Evolutionary conservation across 1,284 basidiomycete genomes (phyloP).

Genomic region (Pascua guehoae): DNA sequence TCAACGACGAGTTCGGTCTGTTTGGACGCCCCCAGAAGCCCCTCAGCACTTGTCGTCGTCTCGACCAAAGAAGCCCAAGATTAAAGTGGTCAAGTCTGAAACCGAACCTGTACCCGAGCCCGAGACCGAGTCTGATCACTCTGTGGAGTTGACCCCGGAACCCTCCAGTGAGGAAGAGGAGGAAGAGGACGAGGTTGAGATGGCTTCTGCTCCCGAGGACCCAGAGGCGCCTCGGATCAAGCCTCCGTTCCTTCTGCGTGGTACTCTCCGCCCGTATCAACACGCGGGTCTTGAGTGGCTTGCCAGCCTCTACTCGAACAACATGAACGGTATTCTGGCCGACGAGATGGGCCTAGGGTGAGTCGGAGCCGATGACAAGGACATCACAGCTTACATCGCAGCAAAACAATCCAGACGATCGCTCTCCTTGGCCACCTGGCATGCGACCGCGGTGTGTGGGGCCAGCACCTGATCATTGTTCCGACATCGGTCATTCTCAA

Average conservation of each 20-base stretch:
- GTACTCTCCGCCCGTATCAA: constrained; percentile 87
- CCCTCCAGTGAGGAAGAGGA: constrained; percentile 13
- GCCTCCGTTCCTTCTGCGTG: constrained; percentile 78
- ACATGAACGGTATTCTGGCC: constrained; percentile 76
- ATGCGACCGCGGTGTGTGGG: constrained; percentile 93
- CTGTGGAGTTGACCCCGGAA: constrained; percentile 8
- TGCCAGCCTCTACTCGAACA: constrained; percentile 77
- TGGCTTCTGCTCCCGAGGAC: constrained; percentile 45
- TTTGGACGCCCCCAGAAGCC: constrained; percentile 38
- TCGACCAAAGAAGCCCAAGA: constrained; percentile 24
- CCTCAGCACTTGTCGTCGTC: constrained; percentile 21
- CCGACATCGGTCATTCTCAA: constrained; percentile 93
- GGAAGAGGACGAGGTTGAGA: constrained; percentile 26
- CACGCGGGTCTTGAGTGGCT: constrained; percentile 94
- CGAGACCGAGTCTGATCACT: constrained; percentile 7
- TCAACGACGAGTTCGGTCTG: constrained; percentile 31
- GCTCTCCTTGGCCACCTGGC: constrained; percentile 86
- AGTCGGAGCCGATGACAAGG: constrained; percentile 28
- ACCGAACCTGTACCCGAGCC: constrained; percentile 18
- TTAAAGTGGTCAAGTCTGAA: constrained; percentile 19
- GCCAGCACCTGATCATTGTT: constrained; percentile 91
- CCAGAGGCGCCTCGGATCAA: constrained; percentile 62
- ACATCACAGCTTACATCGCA: constrained; percentile 42
- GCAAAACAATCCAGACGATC: constrained; percentile 97
- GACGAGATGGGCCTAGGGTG: constrained; percentile 91